Base-by-base conservation (phyloP, 2,329 filamentous ascomycete species). In the Fonsecaea multimorphosa region DNA sequence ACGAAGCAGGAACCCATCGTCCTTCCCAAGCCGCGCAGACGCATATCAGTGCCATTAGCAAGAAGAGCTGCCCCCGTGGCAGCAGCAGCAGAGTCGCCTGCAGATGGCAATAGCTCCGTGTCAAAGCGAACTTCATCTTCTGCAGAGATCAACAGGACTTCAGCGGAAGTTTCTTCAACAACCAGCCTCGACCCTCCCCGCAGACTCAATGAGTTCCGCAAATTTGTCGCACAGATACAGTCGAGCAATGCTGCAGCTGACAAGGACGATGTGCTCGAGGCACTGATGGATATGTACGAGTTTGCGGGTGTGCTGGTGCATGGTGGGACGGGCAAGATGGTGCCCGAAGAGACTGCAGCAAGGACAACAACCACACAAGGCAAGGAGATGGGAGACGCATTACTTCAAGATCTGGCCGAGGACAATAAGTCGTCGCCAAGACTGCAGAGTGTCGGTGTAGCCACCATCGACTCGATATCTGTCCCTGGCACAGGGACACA, bases 321-420 rank as follows among this genome's bases (percentile, higher is more conserved):
- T 46, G 68, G 68, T 6, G 68, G 64, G 4, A 64, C 63, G 31
- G 66, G 59, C 52, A 67, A 61, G 19, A 62, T 65, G 40, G 58
- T 64, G 24, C 54, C 29, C 3, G 29, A 64, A 12, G 64, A 67
- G n/a, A 57, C 56, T 4, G 24, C 8, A 4, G 14, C n/a, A 9
- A 57, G 22, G 9, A 54, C 49, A 27, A 70, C 56, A 32, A 16
- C 58, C 2, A 36, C 58, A 12, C 58, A 40, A 71, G 70, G 44
- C 8, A 59, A 70, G 46, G 75, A 79, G 52, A 73, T 81, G 16
- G 76, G 80, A 53, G 78, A 81, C 66, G 78, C 77, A 58, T 73
- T 73, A 53, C 62, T 68, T 29, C 66, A 58, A 24, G 64, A 67
- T 38, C 54, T 72, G 22, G 72, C 55, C 6, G 72, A 32, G 67